Base-by-base conservation (phyloP, 2,329 filamentous ascomycete species). In the Colletotrichum gigasporum region DNA sequence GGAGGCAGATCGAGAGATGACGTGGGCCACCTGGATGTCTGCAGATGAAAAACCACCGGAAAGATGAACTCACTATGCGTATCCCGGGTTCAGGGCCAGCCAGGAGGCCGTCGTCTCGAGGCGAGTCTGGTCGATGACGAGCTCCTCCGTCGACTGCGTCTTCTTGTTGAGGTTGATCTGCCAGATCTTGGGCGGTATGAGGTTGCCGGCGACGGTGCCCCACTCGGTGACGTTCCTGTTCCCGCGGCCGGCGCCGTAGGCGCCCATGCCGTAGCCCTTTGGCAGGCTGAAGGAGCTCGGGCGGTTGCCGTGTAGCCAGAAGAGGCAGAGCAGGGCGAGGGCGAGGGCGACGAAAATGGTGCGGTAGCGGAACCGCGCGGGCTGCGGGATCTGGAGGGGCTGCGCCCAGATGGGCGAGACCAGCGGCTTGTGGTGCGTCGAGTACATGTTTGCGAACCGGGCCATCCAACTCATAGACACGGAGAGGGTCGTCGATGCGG, bases 41-140 rank as follows among this genome's bases (percentile, higher is more conserved):
- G n/a, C n/a, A n/a, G n/a, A n/a, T n/a, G n/a, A n/a, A n/a, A n/a
- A n/a, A n/a, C n/a, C n/a, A n/a, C n/a, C n/a, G n/a, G n/a, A n/a
- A n/a, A n/a, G n/a, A n/a, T n/a, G n/a, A 12, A 35, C 66, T 48
- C 55, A 68, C 66, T 66, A 68, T 44, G 44, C 20, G 26, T 65
- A 50, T 22, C 64, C 56, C 16, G 62, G 48, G 30, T 69, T 69
- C 50, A 55, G 45, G 8, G 55, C 64, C 1, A 68, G 52, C 68
- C 64, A 69, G 16, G 68, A 56, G 9, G 58, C 54, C 9, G 66
- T 54, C 16, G 47, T 47, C 3, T 50, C 34, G 9, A 57, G 44
- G 28, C 63, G 30, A 47, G 54, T 50, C 16, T 41, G 37, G 2
- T 56, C 53, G 16, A 48, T 41, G n/a, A 30, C 24, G 3, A 41